Base-by-base conservation (phyloP, 495 filamentous ascomycete genomes). In the Parathielavia hyrcaniae region DNA sequence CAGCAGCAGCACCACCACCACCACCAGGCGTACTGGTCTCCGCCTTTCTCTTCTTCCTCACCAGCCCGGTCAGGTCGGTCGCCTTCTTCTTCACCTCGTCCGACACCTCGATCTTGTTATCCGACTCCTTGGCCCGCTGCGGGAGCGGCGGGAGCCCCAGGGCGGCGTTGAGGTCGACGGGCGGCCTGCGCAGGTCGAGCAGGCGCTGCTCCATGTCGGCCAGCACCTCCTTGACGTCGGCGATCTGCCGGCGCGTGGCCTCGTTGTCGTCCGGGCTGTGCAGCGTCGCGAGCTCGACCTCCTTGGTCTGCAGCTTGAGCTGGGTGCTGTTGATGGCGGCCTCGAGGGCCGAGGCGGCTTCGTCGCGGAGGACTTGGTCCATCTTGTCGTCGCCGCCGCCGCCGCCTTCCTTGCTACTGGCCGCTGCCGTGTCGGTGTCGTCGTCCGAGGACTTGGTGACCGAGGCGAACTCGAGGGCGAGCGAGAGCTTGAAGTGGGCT, bases 401-500 rank as follows among this genome's bases (percentile, higher is more conserved):
- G n/a, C 34, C 49, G 17, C 19, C 49, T 5, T 8, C 19, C n/a
- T 20, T 71, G 65, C 36, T 69, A 62, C 10, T 61, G 26, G 78
- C 62, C 11, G 35, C 41, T 26, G 67, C 63, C 10, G 63, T 59
- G 19, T 73, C 66, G 16, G 61, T 70, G 23, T 73, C 70, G 34
- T 80, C 77, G 38, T 81, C 80, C 30, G 77, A 71, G 14, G 79
- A 77, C 40, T 83, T 80, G 35, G 81, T 88, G n/a, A 90, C 81
- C 0, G 89, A 89, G 13, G 87, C 86, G 61, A 97, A 97, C 70
- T 99, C 93, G 19, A 97, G 82, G 1, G 93, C 95, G 43, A 99
- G 83, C 2, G 95, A 96, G 45, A 97, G 83, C 70, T 96, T 97
- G 75, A 85, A 97, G 70, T 97, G 89, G 39, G 89, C 92, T 78